phyloP scores from a whole-genome alignment of 192 early-diverging fungal genomes.

The Chytriomyces sp. region DNA sequence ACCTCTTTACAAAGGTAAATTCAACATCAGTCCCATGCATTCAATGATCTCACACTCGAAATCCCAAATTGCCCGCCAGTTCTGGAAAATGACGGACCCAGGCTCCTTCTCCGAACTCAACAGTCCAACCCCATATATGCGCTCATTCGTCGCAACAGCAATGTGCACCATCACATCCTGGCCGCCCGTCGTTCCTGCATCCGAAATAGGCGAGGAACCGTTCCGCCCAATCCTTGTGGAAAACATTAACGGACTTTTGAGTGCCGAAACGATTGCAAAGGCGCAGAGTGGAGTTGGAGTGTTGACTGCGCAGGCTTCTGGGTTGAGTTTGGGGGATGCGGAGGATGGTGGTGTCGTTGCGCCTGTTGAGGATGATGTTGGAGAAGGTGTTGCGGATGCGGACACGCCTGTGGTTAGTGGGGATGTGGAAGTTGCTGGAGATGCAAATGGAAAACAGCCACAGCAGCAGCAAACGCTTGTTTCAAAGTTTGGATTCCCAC shows the following conservation, averaged over 20 bases:
- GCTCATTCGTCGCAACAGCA: constrained; percentile 30
- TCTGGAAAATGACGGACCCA: constrained; percentile 34
- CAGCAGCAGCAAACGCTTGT: not conserved
- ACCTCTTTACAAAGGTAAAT: constrained; percentile 28
- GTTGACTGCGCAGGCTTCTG: constrained; percentile 13
- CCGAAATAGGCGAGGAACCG: constrained; percentile 14
- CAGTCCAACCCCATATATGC: constrained; percentile 32
- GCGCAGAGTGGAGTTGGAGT: not conserved
- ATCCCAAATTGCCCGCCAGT: constrained; percentile 1
- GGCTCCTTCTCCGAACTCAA: constrained; percentile 36
- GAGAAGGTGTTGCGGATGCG: not conserved
- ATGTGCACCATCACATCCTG: constrained; percentile 37
- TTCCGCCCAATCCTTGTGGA: constrained; percentile 33
- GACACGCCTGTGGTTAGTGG: not conserved
- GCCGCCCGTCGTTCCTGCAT: not conserved
- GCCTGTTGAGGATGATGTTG: not conserved
- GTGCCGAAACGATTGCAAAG: constrained; percentile 8
- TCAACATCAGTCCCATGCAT: constrained; percentile 14
- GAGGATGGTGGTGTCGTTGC: not conserved
- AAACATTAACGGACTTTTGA: constrained; percentile 32
- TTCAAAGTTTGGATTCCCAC: not conserved
- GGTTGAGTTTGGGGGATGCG: not conserved
- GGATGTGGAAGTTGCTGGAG: not conserved
- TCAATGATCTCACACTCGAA: not conserved
- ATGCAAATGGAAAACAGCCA: not conserved